Evolutionary conservation across 78 protist genomes (phyloP), one percentile per base, ranked within the genome.

Genomic region (Dictyostelium firmibasis): DNA sequence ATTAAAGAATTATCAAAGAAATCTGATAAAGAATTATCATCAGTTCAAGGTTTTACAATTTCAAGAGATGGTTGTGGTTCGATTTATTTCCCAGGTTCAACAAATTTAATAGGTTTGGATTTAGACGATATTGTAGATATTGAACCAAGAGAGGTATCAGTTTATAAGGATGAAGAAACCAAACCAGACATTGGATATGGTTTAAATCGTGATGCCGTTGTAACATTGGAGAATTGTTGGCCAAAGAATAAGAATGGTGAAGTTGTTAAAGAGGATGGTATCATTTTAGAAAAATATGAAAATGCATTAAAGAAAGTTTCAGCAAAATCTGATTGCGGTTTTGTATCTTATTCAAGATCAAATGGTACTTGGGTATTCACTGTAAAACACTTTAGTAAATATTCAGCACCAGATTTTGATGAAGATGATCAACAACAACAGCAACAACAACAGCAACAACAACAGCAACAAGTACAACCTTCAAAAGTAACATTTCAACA

Each of bases 341-440:
- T 93, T 33, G 25, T 93, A 8, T 75, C 75, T 16, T 92, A 84
- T 57, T 33, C 50, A 16, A 25, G 74, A 29, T 41, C 64, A 35
- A 53, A 31, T 35, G 92, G 92, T 33, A 35, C 20, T 23, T 93
- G 96, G 96, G 36, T 69, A 41, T 93, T 93, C 86, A 47, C 23
- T 23, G 96, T 85, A 10, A 44, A 93, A 38, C 96, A 93, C 57
- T 93, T 93, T 62, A 81, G 91, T 43, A 81, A 83, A 70, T 93
- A 93, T 35, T 78, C 91, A 31, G 89, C 83, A 7, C 86, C 81
- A 44, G 85, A 78, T 31, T 27, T 60, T 25, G 96, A 84, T 23
- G 92, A 93, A 6, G 95, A 91, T 5, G 83, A 77, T 41, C 53
- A 31, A 31, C 13, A 35, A n/a, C 11, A 18, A 41, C 10, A 36